Conservation (phyloP, 495 filamentous ascomycete genomes). For the Choiromyces venosus region DNA sequence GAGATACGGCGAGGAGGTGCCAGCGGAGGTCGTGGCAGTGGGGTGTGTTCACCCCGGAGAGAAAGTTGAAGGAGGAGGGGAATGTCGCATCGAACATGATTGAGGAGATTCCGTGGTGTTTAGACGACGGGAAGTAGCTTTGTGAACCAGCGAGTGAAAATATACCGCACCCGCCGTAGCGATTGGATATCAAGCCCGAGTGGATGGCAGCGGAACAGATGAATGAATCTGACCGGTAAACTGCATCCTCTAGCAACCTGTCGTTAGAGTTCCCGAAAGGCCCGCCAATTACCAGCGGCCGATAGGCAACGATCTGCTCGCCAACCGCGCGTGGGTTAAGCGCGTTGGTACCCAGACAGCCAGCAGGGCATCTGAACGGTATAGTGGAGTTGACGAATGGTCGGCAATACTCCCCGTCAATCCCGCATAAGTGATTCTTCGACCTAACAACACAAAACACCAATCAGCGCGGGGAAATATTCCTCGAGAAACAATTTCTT, state of each 20-base stretch:
- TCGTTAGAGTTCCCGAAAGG: constrained; percentile 48
- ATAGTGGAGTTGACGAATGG: constrained; percentile 66
- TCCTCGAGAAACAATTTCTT: constrained; percentile 35
- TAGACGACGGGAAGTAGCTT: constrained; percentile 55
- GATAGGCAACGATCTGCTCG: constrained; percentile 63
- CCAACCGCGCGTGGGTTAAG: constrained; percentile 71
- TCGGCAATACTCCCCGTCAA: constrained; percentile 74
- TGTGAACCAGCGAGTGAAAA: constrained; percentile 62
- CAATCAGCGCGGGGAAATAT: neutral
- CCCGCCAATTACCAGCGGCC: constrained; percentile 68
- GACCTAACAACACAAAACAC: constrained; percentile 57
- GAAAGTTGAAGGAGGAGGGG: constrained; percentile 67
- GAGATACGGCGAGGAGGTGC: constrained; percentile 66
- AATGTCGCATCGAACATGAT: constrained; percentile 69
- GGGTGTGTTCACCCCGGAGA: constrained; percentile 38
- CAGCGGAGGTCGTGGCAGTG: constrained; percentile 65
- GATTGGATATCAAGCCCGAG: constrained; percentile 62
- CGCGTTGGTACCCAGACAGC: constrained; percentile 57
- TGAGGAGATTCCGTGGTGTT: constrained; percentile 60
- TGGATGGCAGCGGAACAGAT: constrained; percentile 78
- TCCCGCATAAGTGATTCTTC: constrained; percentile 65
- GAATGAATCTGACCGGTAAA: constrained; percentile 79
- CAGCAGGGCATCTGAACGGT: constrained; percentile 74
- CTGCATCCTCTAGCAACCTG: constrained; percentile 40
- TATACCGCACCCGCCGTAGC: constrained; percentile 70